A percentile compares a stretch with the other conserved stretches of the same genome.
These are phyloP conservation scores for Magnaporthales sp. DNA, from an alignment of 2,329 filamentous ascomycete species.

Conservation along the genomic window DNA sequence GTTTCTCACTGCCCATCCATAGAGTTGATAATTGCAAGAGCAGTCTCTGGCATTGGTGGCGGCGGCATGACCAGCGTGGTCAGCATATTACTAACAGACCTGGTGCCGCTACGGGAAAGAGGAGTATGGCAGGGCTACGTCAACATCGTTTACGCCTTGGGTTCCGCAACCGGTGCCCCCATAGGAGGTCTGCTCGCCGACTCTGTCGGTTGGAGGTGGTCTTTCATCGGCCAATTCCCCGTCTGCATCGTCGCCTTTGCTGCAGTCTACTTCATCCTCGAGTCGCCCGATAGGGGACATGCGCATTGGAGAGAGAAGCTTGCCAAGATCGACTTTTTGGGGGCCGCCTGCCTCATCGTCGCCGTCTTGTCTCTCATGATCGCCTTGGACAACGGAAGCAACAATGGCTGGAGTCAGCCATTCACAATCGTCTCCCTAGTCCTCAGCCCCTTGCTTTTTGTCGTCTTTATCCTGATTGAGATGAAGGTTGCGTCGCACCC, in stretches of 20 bases:
- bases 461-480: slow-evolving; percentile 62
- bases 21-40: slow-evolving; percentile 29
- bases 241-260: slow-evolving; percentile 57
- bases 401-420: slow-evolving; percentile 55
- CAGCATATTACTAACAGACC: slow-evolving; percentile 61
- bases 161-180: slow-evolving; percentile 61
- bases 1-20: not conserved
- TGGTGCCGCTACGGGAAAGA: slow-evolving; percentile 59
- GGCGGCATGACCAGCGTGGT: slow-evolving; percentile 65
- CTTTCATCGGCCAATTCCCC: slow-evolving; percentile 64
- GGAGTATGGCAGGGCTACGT: slow-evolving; percentile 67
- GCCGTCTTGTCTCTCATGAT: slow-evolving; percentile 52
- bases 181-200: slow-evolving; percentile 59
- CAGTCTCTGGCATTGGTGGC: slow-evolving; percentile 49
- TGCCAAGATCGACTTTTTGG: slow-evolving; percentile 62
- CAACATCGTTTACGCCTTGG: slow-evolving; percentile 63
- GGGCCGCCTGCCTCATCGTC: slow-evolving; percentile 55
- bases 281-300: slow-evolving; percentile 46
- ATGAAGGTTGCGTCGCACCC: slow-evolving; percentile 58
- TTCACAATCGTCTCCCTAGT: slow-evolving; percentile 50
- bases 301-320: slow-evolving; percentile 59
- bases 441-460: slow-evolving; percentile 49
- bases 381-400: slow-evolving; percentile 65
- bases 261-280: slow-evolving; percentile 52
- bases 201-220: slow-evolving; percentile 67